These are phyloP conservation scores for Lavandula angustifolia DNA, from an alignment of 257 asterid genomes.

Conservation along the genomic window DNA sequence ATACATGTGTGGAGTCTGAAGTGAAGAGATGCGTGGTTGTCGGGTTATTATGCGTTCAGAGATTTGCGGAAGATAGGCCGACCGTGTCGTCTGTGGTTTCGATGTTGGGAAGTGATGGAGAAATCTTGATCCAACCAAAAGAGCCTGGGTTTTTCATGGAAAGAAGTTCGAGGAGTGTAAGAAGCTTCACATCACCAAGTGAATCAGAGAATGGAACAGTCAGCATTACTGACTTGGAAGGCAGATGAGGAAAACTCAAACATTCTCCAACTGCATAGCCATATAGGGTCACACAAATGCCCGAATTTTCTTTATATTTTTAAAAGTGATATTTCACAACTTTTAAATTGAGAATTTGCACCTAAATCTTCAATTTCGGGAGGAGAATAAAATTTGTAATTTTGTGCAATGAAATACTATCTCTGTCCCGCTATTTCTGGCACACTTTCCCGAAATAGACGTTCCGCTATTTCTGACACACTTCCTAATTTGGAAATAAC, in stretches of 20 bases:
- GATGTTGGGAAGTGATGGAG: constrained; percentile 43
- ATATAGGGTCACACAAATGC: no score
- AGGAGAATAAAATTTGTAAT: no score
- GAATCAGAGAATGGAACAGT: constrained; percentile 1
- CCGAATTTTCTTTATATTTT: no score
- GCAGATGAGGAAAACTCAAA: constrained; percentile 23
- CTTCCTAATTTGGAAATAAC: no score
- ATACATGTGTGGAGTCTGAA: constrained; percentile 31
- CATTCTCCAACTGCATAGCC: constrained; percentile 30
- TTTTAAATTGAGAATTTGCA: no score
- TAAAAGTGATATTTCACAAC: no score
- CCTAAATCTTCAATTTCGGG: no score
- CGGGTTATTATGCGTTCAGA: constrained; percentile 49
- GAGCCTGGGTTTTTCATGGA: constrained; percentile 46
- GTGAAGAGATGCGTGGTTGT: constrained; percentile 51
- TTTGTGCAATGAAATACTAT: no score
- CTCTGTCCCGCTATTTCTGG: no score
- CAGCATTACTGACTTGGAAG: constrained; percentile 35
- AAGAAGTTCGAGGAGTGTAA: constrained; percentile 9
- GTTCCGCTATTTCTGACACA: no score
- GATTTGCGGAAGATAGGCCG: constrained; percentile 41
- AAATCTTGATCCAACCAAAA: constrained; percentile 38
- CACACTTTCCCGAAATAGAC: no score
- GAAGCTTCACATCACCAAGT: constrained; percentile 18
- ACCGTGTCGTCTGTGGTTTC: constrained; percentile 41